These are phyloP conservation scores for Scalesia atractyloides DNA, from an alignment of 129 eudicot genomes.

Conservation along the genomic window DNA sequence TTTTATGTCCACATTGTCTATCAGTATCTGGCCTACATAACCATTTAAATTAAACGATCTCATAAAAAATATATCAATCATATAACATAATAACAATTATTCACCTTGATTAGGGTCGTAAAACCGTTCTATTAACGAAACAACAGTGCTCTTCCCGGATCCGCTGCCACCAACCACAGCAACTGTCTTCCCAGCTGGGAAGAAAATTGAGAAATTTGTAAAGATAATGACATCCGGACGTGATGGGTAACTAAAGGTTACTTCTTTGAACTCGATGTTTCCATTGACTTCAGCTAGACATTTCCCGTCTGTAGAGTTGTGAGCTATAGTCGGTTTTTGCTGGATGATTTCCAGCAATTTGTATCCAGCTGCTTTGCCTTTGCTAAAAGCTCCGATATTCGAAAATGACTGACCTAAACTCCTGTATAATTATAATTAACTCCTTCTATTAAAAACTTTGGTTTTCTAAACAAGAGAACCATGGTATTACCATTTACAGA, in stretches of 20 bases:
- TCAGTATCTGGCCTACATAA: slow-evolving; percentile 71
- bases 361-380: slow-evolving; percentile 96
- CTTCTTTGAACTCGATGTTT: slow-evolving; percentile 84
- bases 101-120: slow-evolving; percentile 94
- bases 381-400: slow-evolving; percentile 96
- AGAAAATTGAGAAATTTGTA: slow-evolving; percentile 74
- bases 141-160: slow-evolving; percentile 96
- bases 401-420: slow-evolving; percentile 99
- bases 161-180: slow-evolving; percentile 99
- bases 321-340: slow-evolving; percentile 81
- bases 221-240: slow-evolving; percentile 94
- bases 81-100: neutral
- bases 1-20: slow-evolving; percentile 82
- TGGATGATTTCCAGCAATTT: slow-evolving; percentile 83
- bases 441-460: neutral
- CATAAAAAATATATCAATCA: neutral
- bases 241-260: slow-evolving; percentile 90
- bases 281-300: slow-evolving; percentile 71
- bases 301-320: slow-evolving; percentile 58
- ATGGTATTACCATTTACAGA: neutral
- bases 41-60: slow-evolving; percentile 1
- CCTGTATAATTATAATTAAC: slow-evolving; percentile 51
- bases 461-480: neutral
- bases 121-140: slow-evolving; percentile 84
- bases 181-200: slow-evolving; percentile 94